Base-by-base conservation (phyloP, 169 alveolate species). In the Plasmodium reichenowi region DNA sequence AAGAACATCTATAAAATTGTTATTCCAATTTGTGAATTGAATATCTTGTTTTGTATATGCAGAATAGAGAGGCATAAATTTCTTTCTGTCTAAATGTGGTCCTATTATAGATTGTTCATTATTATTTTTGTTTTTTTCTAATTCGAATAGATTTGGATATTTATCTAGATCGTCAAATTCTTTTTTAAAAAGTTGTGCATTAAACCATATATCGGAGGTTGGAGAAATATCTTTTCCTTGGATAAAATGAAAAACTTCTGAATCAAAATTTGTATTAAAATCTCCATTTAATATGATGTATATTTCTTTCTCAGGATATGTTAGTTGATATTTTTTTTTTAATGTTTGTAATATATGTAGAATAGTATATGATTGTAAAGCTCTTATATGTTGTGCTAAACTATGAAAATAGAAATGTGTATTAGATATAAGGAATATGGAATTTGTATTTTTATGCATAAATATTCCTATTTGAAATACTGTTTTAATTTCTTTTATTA, bases 371-470 rank as follows among this genome's bases (percentile, higher is more conserved):
- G 74, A 56, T 50, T 83, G 91, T 24, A 83, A 9, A 32, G 73
- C 85, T 68, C 91, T 67, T 22, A 83, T 83, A 83, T 83, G 91
- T 9, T 62, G 43, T 48, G 91, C 91, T 62, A 83, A 43, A 50
- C 86, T 83, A 59, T 83, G 91, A 62, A 83, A 83, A 83, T 83
- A 83, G 32, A 83, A 83, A 83, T 83, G 91, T 7, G 91, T 83
- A 38, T 83, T 83, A 8, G 91, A 80, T 22, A 83, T 72, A 15
- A 83, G 47, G 52, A 83, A 83, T 32, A 83, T 38, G 20, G 38
- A 29, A 38, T 9, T 29, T 22, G 59, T 63, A 12, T 50, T 67
- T 38, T 24, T 83, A 70, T 83, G 91, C 50, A 73, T 20, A 73
- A 56, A 83, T 43, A 83, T 83, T n/a, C 91, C 91, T 56, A 83